Base-by-base conservation (phyloP, 352 stramenopile genomes). In the Peronospora destructor region DNA sequence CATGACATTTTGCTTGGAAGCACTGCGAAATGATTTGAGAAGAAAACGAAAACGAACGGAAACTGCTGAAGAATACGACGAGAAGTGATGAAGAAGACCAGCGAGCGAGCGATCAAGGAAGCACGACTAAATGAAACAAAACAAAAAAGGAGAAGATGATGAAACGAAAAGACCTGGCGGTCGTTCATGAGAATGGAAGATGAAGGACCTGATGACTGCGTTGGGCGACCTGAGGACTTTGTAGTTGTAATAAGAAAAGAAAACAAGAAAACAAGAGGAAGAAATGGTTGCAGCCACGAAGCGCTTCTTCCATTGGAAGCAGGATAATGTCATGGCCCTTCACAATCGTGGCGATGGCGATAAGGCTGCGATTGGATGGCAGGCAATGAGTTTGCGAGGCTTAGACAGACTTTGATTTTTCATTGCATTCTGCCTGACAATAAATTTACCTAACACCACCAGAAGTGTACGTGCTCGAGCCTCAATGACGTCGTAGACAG, bases 341-440 rank as follows among this genome's bases (percentile, higher is more conserved):
- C 16, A 54, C 37, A 14, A 49, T 47, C 37, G 40, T 45, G 53
- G 45, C 45, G 47, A 59, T 40, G 55, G 36, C 56, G 53, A 61
- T 44, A 25, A 53, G 53, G 60, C 48, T 33, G 63, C 64, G 49
- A 46, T 61, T 61, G 42, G 35, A 41, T 59, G 41, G 25, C 44
- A 40, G 51, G 36, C 45, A 52, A 38, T 45, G 45, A 58, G 41
- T 52, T 33, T 1, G 32, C 36, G 16, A 48, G 41, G 44, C 29
- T 52, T 60, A 26, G 4, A 26, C 23, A 26, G 23, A 63, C 61
- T 76, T 74, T 55, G 61, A 71, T 70, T 73, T 66, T 77, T 76
- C 61, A 56, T 65, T 68, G 55, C 44, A 58, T 71, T 63, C 73
- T 81, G 70, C 77, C 54, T 76, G 60, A 75, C 76, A 81, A 71